These are phyloP conservation scores for Leccinum longicurvipes DNA, from an alignment of 768 basidiomycete species.

Conservation along the genomic window DNA sequence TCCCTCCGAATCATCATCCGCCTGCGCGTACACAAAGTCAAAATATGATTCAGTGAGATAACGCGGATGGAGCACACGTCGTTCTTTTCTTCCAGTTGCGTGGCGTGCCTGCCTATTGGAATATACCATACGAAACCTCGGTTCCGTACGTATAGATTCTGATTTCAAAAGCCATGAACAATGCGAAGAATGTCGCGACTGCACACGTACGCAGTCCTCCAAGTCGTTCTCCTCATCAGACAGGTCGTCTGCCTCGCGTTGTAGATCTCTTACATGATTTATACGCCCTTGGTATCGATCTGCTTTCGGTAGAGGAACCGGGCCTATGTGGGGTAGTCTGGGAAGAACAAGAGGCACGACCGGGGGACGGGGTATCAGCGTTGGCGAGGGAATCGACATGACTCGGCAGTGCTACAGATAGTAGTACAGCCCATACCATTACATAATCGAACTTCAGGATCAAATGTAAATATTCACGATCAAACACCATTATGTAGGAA, in stretches of 20 bases:
- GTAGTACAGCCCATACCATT: neutral
- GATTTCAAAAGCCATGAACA: slow-evolving; percentile 3
- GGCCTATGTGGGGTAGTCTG: slow-evolving; percentile 60
- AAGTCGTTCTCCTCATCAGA: slow-evolving; percentile 82
- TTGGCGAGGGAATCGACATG: slow-evolving; percentile 64
- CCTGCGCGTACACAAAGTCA: slow-evolving; percentile 18
- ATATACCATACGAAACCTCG: slow-evolving; percentile 66
- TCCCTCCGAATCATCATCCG: slow-evolving; percentile 34
- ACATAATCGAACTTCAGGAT: neutral
- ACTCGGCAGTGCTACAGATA: too few species aligned
- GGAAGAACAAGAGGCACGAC: slow-evolving; percentile 67
- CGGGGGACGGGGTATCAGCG: slow-evolving; percentile 63
- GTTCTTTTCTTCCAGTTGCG: slow-evolving; percentile 81
- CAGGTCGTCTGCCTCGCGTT: slow-evolving; percentile 77
- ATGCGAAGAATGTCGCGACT: neutral
- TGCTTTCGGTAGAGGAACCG: slow-evolving; percentile 49
- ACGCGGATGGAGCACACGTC: slow-evolving; percentile 48
- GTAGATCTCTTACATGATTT: slow-evolving; percentile 62
- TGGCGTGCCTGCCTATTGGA: slow-evolving; percentile 70
- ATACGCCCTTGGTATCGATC: slow-evolving; percentile 54
- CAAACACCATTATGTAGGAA: slow-evolving; percentile 57
- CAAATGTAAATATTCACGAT: neutral
- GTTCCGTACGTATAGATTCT: slow-evolving; percentile 61
- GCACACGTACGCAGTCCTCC: slow-evolving; percentile 61
- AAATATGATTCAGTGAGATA: neutral